Base-by-base conservation (phyloP, 176 grass and related monocot genomes). In the Metroxylon sagu region DNA sequence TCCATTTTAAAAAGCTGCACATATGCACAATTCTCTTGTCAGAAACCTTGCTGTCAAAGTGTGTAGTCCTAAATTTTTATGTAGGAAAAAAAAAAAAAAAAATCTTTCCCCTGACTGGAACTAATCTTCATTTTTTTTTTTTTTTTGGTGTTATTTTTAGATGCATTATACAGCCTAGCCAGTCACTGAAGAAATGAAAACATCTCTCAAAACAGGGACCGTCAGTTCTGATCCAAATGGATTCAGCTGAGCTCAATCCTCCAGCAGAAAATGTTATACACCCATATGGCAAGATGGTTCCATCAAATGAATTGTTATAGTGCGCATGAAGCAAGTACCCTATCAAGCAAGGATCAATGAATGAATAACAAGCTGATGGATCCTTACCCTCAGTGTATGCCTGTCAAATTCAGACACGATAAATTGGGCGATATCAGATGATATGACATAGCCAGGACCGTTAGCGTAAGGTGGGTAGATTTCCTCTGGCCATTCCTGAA, bases 401-500 rank as follows among this genome's bases (percentile, higher is more conserved):
- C 74, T 74, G 25, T 80, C 63, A 75, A 96, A 96, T 64, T 90
- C 80, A 8, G 80, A 87, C 56, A 96, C 68, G 54, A 96, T 90
- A 53, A 77, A 87, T 26, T 65, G 71, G 25, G 91, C 91, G 53
- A 95, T 78, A 48, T 95, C 85, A 73, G 85, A 84, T 51, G 90
- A 89, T 86, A 95, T 76, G 50, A 90, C 75, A 66, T 96, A 96
- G 52, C 91, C 91, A 76, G 91, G 91, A 74, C 91, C 86, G 77
- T 96, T 96, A 48, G 91, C 91, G 77, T 96, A 96, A 17, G 81
- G 82, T 63, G 91, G 91, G 69, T 96, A 89, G 64, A 86, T 79
- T 77, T 95, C 90, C 77, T 89, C 90, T 55, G 90, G 90, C 90
- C 90, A 95, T 73, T 96, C 91, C 91, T 96, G 73, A 59, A 72